phyloP scores from a whole-genome alignment of 495 filamentous ascomycete genomes.

The Staphylotrichum longicolle region DNA sequence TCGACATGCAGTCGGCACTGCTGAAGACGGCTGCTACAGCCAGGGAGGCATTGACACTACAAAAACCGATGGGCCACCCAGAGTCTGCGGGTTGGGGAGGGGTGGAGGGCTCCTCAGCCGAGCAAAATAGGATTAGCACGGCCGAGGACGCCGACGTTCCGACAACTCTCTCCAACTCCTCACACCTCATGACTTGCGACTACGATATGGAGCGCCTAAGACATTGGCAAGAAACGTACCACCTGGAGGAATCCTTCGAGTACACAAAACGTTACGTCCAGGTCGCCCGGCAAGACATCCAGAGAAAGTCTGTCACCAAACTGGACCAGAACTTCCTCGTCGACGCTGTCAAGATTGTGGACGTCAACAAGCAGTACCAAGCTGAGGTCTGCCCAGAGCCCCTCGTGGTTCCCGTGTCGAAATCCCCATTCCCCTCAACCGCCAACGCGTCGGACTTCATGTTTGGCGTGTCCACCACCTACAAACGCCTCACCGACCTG shows the following conservation, averaged over 20 bases:
- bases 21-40: slow-evolving; percentile 38
- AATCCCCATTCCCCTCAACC: slow-evolving; percentile 45
- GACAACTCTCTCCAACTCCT: slow-evolving; percentile 18
- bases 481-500: slow-evolving; percentile 43
- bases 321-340: slow-evolving; percentile 46
- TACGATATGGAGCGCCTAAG: slow-evolving; percentile 45
- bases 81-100: slow-evolving; percentile 12
- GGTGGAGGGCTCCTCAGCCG: neutral
- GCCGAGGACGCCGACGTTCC: slow-evolving; percentile 17
- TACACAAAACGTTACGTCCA: slow-evolving; percentile 53
- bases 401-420: slow-evolving; percentile 46
- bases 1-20: slow-evolving; percentile 41
- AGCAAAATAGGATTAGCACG: slow-evolving; percentile 13
- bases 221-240: slow-evolving; percentile 44
- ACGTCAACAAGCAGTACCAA: slow-evolving; percentile 44
- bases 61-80: slow-evolving; percentile 31
- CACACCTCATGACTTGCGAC: slow-evolving; percentile 43
- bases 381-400: slow-evolving; percentile 45
- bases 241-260: slow-evolving; percentile 48
- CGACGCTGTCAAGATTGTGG: slow-evolving; percentile 41
- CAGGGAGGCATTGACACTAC: slow-evolving; percentile 34
- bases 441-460: slow-evolving; percentile 53
- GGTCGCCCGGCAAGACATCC: slow-evolving; percentile 41
- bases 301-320: slow-evolving; percentile 48
- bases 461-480: slow-evolving; percentile 51